Base-by-base conservation (phyloP, 2,329 filamentous ascomycete species). In the Aureobasidium lini region DNA sequence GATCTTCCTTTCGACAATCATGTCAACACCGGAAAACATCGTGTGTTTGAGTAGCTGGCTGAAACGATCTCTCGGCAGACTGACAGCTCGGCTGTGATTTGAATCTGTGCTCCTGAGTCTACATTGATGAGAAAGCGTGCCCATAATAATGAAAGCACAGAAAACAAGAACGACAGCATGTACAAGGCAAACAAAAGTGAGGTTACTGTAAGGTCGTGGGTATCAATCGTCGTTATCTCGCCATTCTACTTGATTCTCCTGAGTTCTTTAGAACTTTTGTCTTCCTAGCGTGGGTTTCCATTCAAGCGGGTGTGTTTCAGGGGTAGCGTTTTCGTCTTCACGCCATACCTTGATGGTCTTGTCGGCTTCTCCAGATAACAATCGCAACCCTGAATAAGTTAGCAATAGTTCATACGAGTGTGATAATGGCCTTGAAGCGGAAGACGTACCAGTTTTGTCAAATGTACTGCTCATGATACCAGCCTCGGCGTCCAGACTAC, bases 301-400 rank as follows among this genome's bases (percentile, higher is more conserved):
- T 46, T 95, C 87, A 44, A 99, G 74, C 2, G 94, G 94, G 74
- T 97, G 91, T 1, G 88, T 89, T 72, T 97, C 90, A 39, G 88
- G 88, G 0, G 93, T 96, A 16, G 94, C 94, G 57, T 87, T 84
- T 48, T 95, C 90, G 71, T 99, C 94, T 66, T 87, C 88, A 73
- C 92, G 95, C 94, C 94, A 99, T 60, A 99, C 84, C 82, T 99
- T 97, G 57, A 62, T 96, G 0, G 92, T 96, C 81, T 99, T 99
- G 72, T 99, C 94, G 6, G 91, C 90, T 75, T 99, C 94, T 47
- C 95, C 95, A 18, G 89, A 92, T 64, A 99, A 95, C 66, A 99
- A 78, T 23, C 23, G 23, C 23, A 23, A 23, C 23, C 23, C 23
- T 23, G 66, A 15, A 6, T 10, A 18, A n/a, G 16, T 50, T 39